Evolutionary conservation across 352 stramenopile genomes (phyloP), one percentile per base, ranked within the genome.

Genomic region (Pythium rhizo-oryzae): DNA sequence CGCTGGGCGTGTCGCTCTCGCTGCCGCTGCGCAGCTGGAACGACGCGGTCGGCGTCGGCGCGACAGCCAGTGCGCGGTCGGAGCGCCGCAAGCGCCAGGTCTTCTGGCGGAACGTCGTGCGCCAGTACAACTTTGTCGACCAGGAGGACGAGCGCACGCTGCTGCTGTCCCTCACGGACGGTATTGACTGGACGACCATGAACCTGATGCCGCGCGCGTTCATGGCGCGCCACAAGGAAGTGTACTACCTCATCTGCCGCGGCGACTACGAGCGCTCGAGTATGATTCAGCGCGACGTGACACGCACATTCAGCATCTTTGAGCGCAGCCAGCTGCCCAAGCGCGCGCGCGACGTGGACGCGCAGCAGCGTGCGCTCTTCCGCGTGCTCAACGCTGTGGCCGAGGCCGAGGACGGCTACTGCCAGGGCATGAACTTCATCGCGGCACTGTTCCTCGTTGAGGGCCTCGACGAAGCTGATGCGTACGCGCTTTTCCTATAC

Each of bases 391-490:
- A 92, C n/a, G 88, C 86, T 7, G 82, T 96, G 44, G 71, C 86
- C 2, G 80, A 93, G 51, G 87, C 85, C 2, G 88, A 96, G 59
- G 78, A 90, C 57, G 86, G 83, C 8, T 96, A 96, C 59, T 96
- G 88, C 62, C 88, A 96, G 47, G 88, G 88, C 7, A 96, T 96
- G 88, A 96, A 96, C 74, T 96, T 96, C 60, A 94, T 96, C 63
- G 88, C 87, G 0, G 88, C 85, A 19, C 67, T 96, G 5, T 94
- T 96, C 51, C 80, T 96, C 13, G 88, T 94, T 8, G 82, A 94
- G 80, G 88, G 85, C 0, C 62, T 96, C 16, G 77, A 85, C 3
- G 88, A 96, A 70, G 86, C 83, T 4, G 85, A 96, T 63, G 81
- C 86, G 13, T 96, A 94, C 43, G 79, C 84, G 30, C 71, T 93